Base-by-base conservation (phyloP, 2,329 filamentous ascomycete species). In the Neofusicoccum kwambonambiense region DNA sequence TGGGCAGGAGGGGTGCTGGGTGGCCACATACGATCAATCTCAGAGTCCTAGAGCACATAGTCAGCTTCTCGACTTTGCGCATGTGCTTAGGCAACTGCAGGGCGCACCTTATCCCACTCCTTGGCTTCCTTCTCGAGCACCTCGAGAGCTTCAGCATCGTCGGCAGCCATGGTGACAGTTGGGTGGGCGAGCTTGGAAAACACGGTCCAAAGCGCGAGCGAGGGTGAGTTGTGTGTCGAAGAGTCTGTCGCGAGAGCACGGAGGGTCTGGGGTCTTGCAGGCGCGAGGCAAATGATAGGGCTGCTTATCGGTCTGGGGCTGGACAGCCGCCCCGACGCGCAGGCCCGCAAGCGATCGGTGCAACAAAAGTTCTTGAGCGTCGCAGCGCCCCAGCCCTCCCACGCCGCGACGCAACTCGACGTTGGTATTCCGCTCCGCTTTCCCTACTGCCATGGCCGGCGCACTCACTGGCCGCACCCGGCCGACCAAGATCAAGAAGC, bases 111-210 rank as follows among this genome's bases (percentile, higher is more conserved):
- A 74, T 91, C 90, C 74, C 94, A 96, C 76, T 97, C 94, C 72
- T 94, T 96, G 63, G 90, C 89, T 75, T 97, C 93, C 39, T 87
- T 85, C 73, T 94, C 92, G 47, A 97, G 88, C 67, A 88, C 87
- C 74, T 93, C 90, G 68, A 97, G 86, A 17, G 74, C 68, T 50
- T 76, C 74, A 13, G 50, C 31, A 51, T 91, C 89, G 37, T 39
- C 56, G 72, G 87, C 85, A 68, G 79, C 80, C 82, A 84, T 85
- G 66, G 50, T 70, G 68, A 66, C 39, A 49, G 49, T 45, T 41
- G 22, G 17, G 50, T 39, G 54, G 31, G 39, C 54, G 54, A 44
- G 39, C 35, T 39, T 22, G 54, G 22, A 19, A 37, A 6, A 17
- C 15, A 31, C 12, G n/a, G 47, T 6, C n/a, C 17, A n/a, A 13